Conservation (phyloP, 345 rosid genomes). For the Noccaea bulbosa region DNA sequence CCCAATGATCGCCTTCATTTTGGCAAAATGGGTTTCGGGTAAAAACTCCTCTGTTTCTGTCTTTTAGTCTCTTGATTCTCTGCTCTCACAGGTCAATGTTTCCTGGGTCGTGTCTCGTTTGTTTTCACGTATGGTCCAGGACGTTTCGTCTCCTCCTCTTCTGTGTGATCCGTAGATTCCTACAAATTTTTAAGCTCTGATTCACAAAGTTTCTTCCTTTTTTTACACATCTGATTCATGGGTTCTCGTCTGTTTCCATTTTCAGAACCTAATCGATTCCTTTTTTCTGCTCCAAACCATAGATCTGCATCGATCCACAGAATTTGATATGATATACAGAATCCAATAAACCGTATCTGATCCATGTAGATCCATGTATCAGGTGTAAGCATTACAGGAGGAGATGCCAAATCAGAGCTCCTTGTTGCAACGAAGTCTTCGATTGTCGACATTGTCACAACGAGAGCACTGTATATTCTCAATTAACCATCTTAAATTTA, state of each 20-base stretch:
- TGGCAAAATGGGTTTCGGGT: slow-evolving; percentile 98
- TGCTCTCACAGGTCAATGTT: slow-evolving; percentile 26
- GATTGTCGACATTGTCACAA: slow-evolving; percentile 96
- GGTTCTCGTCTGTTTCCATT: slow-evolving; percentile 7
- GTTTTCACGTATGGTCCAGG: slow-evolving; percentile 17
- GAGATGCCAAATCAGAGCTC: slow-evolving; percentile 91
- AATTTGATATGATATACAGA: neutral
- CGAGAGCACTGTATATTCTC: slow-evolving; percentile 66
- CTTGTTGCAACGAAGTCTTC: slow-evolving; percentile 93
- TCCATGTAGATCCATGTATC: slow-evolving; percentile 7
- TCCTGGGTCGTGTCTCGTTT: slow-evolving; percentile 18
- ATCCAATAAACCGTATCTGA: slow-evolving; percentile 1
- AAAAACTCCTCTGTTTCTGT: slow-evolving; percentile 23
- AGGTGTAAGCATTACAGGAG: slow-evolving; percentile 95
- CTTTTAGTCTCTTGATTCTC: neutral
- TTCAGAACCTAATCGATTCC: neutral
- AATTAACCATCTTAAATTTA: neutral
- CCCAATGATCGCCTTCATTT: slow-evolving; percentile 69
- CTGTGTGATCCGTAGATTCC: slow-evolving; percentile 18
- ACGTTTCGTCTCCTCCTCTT: neutral
- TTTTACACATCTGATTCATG: slow-evolving; percentile 20
- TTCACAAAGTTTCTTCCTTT: slow-evolving; percentile 11
- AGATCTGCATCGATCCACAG: slow-evolving; percentile 30
- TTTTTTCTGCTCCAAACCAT: neutral
- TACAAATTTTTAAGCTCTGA: neutral